Percentiles rank a stretch among this genome's conserved stretches.
These are phyloP conservation scores for Pseudonitzschia delicatissima DNA, from an alignment of 108 stramenopile genomes.

Conservation along the genomic window DNA sequence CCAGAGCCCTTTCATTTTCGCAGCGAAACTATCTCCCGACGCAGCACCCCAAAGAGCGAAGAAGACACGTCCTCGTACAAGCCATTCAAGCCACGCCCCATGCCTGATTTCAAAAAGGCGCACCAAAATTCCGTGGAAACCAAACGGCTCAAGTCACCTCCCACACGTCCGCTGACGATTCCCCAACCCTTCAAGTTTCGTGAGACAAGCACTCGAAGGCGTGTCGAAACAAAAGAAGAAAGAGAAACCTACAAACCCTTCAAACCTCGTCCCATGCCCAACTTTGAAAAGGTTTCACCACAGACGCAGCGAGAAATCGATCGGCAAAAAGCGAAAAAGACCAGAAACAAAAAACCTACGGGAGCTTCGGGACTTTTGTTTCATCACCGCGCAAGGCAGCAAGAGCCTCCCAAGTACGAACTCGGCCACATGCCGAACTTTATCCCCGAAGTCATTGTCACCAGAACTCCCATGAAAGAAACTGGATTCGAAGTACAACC, in stretches of 20 bases:
- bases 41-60: neutral
- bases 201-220: neutral
- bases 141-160: neutral
- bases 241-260: neutral
- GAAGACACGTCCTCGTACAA: conserved; percentile 1
- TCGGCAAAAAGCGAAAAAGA: neutral
- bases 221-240: conserved; percentile 4
- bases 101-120: neutral
- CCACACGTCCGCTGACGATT: conserved; percentile 16
- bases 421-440: neutral
- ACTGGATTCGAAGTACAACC: neutral
- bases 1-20: conserved; percentile 32
- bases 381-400: too few species aligned
- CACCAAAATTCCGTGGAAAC: neutral
- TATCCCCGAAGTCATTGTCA: conserved; percentile 1
- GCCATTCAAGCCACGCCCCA: conserved; percentile 15
- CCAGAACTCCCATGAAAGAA: neutral
- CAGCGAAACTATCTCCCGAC: neutral
- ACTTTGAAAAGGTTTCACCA: conserved; percentile 3
- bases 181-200: conserved; percentile 33
- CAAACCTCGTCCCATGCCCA: conserved; percentile 35
- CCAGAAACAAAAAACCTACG: neutral
- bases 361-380: conserved; percentile 9
- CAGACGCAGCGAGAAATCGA: neutral
- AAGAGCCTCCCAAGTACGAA: too few species aligned